These are phyloP conservation scores for Benincasa hispida DNA, from an alignment of 306 rosid species.

Conservation along the genomic window DNA sequence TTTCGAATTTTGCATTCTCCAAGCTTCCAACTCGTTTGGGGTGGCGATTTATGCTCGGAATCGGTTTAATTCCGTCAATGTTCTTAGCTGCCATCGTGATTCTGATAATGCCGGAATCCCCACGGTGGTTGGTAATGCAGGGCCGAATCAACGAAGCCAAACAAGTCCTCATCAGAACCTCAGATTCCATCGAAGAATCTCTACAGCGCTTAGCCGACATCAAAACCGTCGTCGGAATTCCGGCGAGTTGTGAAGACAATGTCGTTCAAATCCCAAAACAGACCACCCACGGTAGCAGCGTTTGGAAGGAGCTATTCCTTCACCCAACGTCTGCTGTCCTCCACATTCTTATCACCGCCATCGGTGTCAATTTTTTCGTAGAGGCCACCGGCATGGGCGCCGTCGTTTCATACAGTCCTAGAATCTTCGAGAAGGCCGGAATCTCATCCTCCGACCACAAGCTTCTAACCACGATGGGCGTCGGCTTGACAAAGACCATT, in stretches of 20 bases:
- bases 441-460: not conserved
- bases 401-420: slow-evolving; percentile 64
- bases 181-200: slow-evolving; percentile 53
- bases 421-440: slow-evolving; percentile 59
- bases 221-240: slow-evolving; percentile 60
- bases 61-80: slow-evolving; percentile 40
- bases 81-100: slow-evolving; percentile 28
- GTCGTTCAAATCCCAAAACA: slow-evolving; percentile 25
- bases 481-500: slow-evolving; percentile 40
- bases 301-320: slow-evolving; percentile 57
- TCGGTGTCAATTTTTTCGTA: slow-evolving; percentile 62
- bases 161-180: slow-evolving; percentile 48
- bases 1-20: not conserved
- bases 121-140: slow-evolving; percentile 74
- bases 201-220: slow-evolving; percentile 40
- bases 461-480: slow-evolving; percentile 59
- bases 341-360: slow-evolving; percentile 37
- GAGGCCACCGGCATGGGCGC: slow-evolving; percentile 59
- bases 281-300: slow-evolving; percentile 32
- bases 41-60: not conserved
- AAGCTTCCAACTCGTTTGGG: not conserved
- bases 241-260: slow-evolving; percentile 38
- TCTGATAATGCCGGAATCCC: slow-evolving; percentile 75
- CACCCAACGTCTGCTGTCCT: slow-evolving; percentile 52
- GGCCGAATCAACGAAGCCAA: slow-evolving; percentile 67